Evolutionary conservation across 1,284 basidiomycete genomes (phyloP).

Genomic region (Hemileia vastatrix): DNA sequence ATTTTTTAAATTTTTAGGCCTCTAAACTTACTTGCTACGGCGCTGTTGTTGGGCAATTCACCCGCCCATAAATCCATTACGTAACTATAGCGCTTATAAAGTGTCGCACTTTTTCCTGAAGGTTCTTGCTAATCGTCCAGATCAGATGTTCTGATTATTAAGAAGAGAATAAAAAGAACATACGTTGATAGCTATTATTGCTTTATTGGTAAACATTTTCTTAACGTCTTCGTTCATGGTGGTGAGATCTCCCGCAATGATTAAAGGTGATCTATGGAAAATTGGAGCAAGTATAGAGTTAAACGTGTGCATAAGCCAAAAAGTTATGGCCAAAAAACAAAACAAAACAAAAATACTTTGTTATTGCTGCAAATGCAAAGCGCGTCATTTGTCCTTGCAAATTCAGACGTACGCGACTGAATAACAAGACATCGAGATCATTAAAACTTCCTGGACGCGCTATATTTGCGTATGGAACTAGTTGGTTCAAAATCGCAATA

Average conservation of each 20-base stretch:
- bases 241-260: background rate
- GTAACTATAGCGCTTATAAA: constrained; percentile 6
- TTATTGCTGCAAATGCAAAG: constrained; percentile 10
- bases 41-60: constrained; percentile 12
- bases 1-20: too few species aligned
- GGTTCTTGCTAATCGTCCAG: constrained; percentile 12
- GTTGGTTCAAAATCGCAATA: constrained; percentile 4
- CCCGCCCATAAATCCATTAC: constrained; percentile 19
- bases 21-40: constrained; percentile 14
- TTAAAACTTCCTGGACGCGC: constrained; percentile 7
- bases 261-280: constrained; percentile 12
- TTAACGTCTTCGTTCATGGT: background rate
- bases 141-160: background rate
- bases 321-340: background rate
- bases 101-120: constrained; percentile 14
- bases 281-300: background rate
- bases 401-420: background rate
- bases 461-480: constrained; percentile 2
- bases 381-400: background rate
- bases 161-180: background rate
- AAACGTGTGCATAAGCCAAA: background rate
- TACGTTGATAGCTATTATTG: constrained; percentile 12
- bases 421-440: constrained; percentile 7
- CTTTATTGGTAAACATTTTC: constrained; percentile 2
- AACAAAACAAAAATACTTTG: constrained; percentile 10